phyloP scores from a whole-genome alignment of 805 yeast genomes.

The Ogataea henricii region DNA sequence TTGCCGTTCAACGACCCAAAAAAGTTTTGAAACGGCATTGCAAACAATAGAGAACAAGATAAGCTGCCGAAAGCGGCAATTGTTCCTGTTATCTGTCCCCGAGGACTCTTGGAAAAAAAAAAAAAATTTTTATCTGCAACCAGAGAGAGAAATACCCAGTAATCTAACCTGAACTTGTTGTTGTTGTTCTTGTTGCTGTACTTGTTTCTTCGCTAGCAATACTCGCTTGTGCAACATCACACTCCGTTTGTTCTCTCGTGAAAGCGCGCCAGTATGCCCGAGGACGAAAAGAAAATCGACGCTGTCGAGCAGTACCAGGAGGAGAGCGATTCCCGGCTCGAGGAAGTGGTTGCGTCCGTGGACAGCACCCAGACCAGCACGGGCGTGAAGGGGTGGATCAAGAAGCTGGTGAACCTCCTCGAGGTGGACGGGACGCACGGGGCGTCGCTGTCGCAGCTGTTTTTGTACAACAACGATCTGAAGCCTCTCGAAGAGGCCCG shows the following conservation, averaged over 20 bases:
- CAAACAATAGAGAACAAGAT: constrained; percentile 1
- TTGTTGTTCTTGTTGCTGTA: background rate
- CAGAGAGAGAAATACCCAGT: too few relatives aligned
- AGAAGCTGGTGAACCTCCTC: constrained; percentile 6
- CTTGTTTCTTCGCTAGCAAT: background rate
- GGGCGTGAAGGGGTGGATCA: background rate
- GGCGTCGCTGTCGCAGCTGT: constrained; percentile 58
- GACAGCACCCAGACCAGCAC: background rate
- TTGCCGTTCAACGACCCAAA: background rate
- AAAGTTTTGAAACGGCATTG: constrained; percentile 4
- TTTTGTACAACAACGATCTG: constrained; percentile 72
- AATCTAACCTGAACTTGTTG: too few relatives aligned
- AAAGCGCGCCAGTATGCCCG: background rate
- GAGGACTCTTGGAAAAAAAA: background rate
- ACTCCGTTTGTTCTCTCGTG: background rate
- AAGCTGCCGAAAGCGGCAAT: constrained; percentile 4
- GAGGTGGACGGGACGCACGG: constrained; percentile 34
- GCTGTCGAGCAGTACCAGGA: background rate
- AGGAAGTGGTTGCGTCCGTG: background rate
- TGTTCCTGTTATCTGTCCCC: constrained; percentile 5
- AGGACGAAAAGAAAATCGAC: constrained; percentile 3
- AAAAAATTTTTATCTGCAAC: constrained; percentile 1
- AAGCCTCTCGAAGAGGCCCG: constrained; percentile 75
- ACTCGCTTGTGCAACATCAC: background rate
- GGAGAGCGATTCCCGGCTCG: constrained; percentile 1